Evolutionary conservation across 2,329 filamentous ascomycete genomes (phyloP).

Genomic region (Coniella lustricola): DNA sequence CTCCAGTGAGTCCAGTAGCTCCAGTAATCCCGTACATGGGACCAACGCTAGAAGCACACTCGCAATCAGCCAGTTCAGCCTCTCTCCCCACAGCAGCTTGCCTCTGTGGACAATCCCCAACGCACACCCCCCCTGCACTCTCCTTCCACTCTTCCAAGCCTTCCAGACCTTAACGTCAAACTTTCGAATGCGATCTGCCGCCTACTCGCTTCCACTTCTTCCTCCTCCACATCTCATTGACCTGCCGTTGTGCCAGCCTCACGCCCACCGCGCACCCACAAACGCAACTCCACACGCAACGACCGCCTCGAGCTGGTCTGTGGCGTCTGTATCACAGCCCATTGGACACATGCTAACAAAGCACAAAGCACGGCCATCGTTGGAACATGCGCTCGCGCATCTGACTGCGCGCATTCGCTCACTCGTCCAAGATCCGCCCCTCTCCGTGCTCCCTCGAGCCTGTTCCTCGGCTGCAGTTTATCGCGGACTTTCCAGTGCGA

Average conservation of each 20-base stretch:
- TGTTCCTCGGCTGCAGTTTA: constrained; percentile 7
- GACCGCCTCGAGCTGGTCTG: neutral
- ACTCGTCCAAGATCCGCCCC: neutral
- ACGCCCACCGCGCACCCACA: neutral
- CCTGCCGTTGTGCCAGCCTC: neutral
- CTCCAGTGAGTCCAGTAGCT: neutral
- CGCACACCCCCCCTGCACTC: constrained; percentile 4
- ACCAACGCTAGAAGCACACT: too few species aligned
- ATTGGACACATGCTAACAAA: constrained; percentile 9
- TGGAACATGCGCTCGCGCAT: constrained; percentile 12
- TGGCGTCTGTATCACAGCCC: neutral
- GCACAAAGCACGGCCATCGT: neutral
- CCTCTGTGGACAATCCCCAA: too few species aligned
- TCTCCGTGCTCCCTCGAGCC: neutral
- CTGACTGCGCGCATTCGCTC: neutral
- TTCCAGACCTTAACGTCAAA: constrained; percentile 7
- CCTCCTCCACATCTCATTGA: neutral
- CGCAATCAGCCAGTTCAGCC: neutral
- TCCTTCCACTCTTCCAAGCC: neutral
- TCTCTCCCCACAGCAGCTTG: neutral
- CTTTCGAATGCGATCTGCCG: constrained; percentile 8
- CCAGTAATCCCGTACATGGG: too few species aligned
- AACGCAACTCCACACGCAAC: neutral
- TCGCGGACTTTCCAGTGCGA: constrained; percentile 6
- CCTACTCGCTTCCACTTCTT: neutral